A percentile compares a stretch with the other conserved stretches of the same genome.
Evolutionary conservation across 768 basidiomycete species (phyloP).

Genomic region (Psilocybe cubensis): DNA sequence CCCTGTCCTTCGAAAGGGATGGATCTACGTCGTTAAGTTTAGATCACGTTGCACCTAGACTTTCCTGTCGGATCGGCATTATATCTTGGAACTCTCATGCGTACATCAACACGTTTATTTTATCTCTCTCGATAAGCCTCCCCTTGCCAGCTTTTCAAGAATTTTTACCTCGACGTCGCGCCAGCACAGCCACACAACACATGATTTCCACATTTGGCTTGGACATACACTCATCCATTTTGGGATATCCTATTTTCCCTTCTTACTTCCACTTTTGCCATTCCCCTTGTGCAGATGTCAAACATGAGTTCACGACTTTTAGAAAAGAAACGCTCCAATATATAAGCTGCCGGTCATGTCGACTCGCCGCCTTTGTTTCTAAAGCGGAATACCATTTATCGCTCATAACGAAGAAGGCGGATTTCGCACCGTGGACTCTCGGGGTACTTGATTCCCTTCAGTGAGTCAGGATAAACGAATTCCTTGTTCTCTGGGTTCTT

Average conservation of each 20-base stretch:
- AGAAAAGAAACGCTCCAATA: not conserved
- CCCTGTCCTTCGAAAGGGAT: too few relatives aligned
- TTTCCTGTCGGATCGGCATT: too few relatives aligned
- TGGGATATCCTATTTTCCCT: conserved; percentile 8
- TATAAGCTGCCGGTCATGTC: not conserved
- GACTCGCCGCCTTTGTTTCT: conserved; percentile 9
- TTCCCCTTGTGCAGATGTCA: conserved; percentile 27
- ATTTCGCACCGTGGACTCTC: conserved; percentile 8
- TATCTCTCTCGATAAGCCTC: too few relatives aligned
- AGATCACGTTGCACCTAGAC: too few relatives aligned
- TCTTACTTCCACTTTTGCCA: conserved; percentile 25
- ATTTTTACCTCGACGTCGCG: too few relatives aligned
- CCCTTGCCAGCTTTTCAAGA: too few relatives aligned
- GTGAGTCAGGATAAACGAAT: conserved; percentile 1
- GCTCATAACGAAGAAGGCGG: conserved; percentile 4
- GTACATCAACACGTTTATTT: too few relatives aligned
- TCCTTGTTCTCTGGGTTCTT: conserved; percentile 32
- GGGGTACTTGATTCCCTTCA: not conserved
- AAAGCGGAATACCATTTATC: conserved; percentile 10
- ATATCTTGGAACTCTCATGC: too few relatives aligned
- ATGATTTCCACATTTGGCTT: conserved; percentile 20
- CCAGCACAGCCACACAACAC: conserved; percentile 6
- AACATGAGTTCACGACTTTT: conserved; percentile 4
- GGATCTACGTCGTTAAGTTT: too few relatives aligned
- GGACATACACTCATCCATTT: conserved; percentile 23